These are phyloP conservation scores for Coemansia sp. DNA, from an alignment of 192 early-diverging fungal genomes.

Conservation along the genomic window DNA sequence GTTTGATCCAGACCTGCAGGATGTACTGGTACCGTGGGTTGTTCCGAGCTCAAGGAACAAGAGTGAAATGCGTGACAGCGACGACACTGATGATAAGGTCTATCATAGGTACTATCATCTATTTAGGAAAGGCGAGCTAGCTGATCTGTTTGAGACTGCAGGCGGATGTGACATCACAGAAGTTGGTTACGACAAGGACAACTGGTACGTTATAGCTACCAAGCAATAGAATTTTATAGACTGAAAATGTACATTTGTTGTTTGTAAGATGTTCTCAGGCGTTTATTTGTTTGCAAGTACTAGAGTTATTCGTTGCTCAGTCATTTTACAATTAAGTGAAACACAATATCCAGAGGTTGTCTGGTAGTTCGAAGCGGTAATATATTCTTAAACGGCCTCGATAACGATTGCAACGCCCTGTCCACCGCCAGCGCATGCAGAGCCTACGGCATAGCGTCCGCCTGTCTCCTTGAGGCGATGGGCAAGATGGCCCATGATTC, in stretches of 20 bases:
- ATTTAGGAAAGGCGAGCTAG: slow-evolving; percentile 84
- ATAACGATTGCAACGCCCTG: slow-evolving; percentile 76
- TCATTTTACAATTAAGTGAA: too few species aligned
- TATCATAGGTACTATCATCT: slow-evolving; percentile 89
- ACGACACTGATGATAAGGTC: slow-evolving; percentile 35
- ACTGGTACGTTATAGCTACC: slow-evolving; percentile 82
- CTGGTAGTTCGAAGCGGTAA: too few species aligned
- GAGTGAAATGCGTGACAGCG: slow-evolving; percentile 7
- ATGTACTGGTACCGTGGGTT: slow-evolving; percentile 93
- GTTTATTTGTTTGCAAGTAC: too few species aligned
- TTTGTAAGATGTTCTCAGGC: too few species aligned
- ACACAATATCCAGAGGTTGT: too few species aligned
- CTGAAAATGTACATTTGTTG: too few species aligned
- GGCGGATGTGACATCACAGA: slow-evolving; percentile 57
- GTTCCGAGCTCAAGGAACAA: slow-evolving; percentile 56
- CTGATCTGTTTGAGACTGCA: slow-evolving; percentile 58
- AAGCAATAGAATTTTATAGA: too few species aligned
- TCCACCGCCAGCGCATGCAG: slow-evolving; percentile 96
- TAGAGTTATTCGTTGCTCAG: too few species aligned
- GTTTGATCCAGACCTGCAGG: slow-evolving; percentile 77
- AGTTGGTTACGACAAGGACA: slow-evolving; percentile 93
- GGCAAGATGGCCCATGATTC: slow-evolving; percentile 85
- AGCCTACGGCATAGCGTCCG: slow-evolving; percentile 85
- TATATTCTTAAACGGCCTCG: slow-evolving; percentile 52
- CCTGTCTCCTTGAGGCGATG: slow-evolving; percentile 79